These are phyloP conservation scores for Oropetium thomaeum DNA, from an alignment of 176 grass and related monocot genomes.

Conservation along the genomic window DNA sequence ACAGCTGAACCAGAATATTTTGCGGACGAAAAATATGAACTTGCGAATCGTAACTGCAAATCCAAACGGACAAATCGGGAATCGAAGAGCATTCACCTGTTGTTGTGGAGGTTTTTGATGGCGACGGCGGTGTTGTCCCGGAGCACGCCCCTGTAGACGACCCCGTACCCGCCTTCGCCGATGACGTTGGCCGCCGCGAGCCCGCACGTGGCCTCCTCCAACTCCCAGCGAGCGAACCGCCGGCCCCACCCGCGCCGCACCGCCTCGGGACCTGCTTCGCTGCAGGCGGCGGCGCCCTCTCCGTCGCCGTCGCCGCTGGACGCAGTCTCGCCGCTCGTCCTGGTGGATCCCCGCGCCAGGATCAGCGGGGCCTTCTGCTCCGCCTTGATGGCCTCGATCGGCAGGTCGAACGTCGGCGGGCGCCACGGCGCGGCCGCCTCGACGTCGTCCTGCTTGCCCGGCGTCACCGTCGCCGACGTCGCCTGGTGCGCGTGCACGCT, in stretches of 20 bases:
- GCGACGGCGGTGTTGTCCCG: constrained; percentile 64
- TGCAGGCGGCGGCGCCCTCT: not conserved
- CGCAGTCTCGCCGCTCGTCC: constrained; percentile 29
- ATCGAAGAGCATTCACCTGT: constrained; percentile 43
- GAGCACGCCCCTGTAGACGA: constrained; percentile 76
- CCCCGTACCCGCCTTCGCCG: constrained; percentile 83
- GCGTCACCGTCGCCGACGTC: constrained; percentile 17
- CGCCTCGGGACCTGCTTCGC: constrained; percentile 43
- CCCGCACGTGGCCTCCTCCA: constrained; percentile 66
- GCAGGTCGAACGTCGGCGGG: constrained; percentile 41
- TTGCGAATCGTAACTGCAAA: not conserved
- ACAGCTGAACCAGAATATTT: not conserved
- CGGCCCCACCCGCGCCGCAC: constrained; percentile 73
- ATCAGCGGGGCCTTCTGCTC: constrained; percentile 46
- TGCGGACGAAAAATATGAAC: not conserved
- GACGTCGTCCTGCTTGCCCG: constrained; percentile 40
- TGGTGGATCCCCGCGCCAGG: not conserved
- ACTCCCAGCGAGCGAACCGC: constrained; percentile 59
- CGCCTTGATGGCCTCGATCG: constrained; percentile 54
- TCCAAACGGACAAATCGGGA: not conserved
- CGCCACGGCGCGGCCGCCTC: constrained; percentile 42
- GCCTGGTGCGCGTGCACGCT: constrained; percentile 41
- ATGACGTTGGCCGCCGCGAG: constrained; percentile 64
- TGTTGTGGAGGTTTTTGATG: constrained; percentile 92
- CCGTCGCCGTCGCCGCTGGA: constrained; percentile 39